Conservation (phyloP, 345 rosid species). For the Acer saccharum region DNA sequence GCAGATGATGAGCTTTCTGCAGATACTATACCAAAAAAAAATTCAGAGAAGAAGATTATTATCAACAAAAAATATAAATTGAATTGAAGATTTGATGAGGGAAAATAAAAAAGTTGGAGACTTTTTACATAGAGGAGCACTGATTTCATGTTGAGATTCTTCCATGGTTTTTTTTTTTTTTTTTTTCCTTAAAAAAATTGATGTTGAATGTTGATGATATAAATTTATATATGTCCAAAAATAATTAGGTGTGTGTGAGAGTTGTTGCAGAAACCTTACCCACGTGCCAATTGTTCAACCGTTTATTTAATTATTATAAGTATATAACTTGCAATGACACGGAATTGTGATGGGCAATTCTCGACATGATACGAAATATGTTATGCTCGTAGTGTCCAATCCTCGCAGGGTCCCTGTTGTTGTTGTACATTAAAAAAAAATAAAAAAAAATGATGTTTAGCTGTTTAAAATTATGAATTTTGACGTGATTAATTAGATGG, state of each 20-base stretch:
- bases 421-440: too few relatives aligned
- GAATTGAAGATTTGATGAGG: background rate
- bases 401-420: too few relatives aligned
- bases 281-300: background rate
- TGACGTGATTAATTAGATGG: background rate
- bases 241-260: background rate
- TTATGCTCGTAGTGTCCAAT: too few relatives aligned
- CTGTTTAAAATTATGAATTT: background rate
- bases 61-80: background rate
- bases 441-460: too few relatives aligned
- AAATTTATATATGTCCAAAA: background rate
- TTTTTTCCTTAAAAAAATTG: background rate
- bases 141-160: conserved; percentile 39
- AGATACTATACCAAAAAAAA: conserved; percentile 25
- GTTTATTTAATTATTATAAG: background rate
- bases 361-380: too few relatives aligned
- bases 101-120: background rate
- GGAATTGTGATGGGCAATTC: too few relatives aligned
- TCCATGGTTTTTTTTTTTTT: conserved; percentile 28
- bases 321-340: too few relatives aligned
- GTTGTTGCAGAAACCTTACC: background rate
- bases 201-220: background rate
- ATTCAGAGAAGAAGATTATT: background rate
- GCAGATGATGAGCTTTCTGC: conserved; percentile 4
- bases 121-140: conserved; percentile 50